A percentile compares a stretch with the other conserved stretches of the same genome.
These are phyloP conservation scores for Chaetomium olivaceum DNA, from an alignment of 2,329 filamentous ascomycete genomes.

Conservation along the genomic window DNA sequence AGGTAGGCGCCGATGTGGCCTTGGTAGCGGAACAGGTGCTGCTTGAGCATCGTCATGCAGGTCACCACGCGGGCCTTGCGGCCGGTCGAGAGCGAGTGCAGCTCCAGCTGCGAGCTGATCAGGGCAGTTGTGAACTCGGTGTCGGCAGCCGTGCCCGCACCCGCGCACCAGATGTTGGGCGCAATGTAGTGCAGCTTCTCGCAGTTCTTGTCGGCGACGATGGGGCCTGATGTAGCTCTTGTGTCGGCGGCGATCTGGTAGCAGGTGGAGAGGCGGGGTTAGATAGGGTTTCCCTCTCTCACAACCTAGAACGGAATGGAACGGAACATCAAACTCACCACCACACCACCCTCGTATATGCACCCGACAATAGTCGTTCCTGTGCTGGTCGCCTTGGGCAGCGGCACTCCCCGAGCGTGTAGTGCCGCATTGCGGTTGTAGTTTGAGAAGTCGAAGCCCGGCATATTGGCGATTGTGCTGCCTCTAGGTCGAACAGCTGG, in stretches of 20 bases:
- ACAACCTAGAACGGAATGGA: background rate
- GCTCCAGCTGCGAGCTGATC: slow-evolving; percentile 97
- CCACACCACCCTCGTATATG: slow-evolving; percentile 93
- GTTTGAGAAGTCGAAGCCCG: slow-evolving; percentile 99
- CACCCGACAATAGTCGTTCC: slow-evolving; percentile 99
- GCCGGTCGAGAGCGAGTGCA: slow-evolving; percentile 93
- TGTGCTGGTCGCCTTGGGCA: slow-evolving; percentile 97
- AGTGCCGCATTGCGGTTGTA: slow-evolving; percentile 98
- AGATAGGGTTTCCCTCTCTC: background rate
- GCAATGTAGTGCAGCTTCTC: slow-evolving; percentile 99
- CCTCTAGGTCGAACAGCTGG: background rate
- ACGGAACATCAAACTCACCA: slow-evolving; percentile 59
- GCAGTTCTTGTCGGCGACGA: slow-evolving; percentile 99
- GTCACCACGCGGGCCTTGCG: slow-evolving; percentile 97
- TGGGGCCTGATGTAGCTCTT: slow-evolving; percentile 92
- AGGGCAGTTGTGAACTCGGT: slow-evolving; percentile 98
- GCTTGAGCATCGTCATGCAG: slow-evolving; percentile 99
- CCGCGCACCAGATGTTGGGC: slow-evolving; percentile 98
- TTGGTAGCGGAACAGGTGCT: slow-evolving; percentile 98
- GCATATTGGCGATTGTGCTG: slow-evolving; percentile 62
- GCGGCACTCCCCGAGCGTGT: slow-evolving; percentile 87
- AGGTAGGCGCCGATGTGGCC: slow-evolving; percentile 97
- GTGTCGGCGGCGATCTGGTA: slow-evolving; percentile 95
- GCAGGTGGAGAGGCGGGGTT: background rate
- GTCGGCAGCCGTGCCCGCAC: slow-evolving; percentile 95